Conservation (phyloP, 2,329 filamentous ascomycete genomes). For the Magnaporthiopsis rhizophila region DNA sequence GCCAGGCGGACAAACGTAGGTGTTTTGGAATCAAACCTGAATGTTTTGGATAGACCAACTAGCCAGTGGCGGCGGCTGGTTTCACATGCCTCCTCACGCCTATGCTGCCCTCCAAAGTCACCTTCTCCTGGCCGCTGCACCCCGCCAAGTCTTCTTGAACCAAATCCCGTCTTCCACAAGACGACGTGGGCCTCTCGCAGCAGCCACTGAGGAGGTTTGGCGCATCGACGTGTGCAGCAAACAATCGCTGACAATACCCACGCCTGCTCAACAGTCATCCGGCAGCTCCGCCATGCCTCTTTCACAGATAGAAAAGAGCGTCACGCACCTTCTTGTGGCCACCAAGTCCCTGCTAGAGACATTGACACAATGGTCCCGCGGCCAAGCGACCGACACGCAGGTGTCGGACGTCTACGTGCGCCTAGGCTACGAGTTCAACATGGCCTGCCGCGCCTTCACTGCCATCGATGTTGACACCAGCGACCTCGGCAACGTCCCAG, state of each 20-base stretch:
- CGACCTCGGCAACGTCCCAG: constrained; percentile 91
- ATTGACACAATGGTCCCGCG: constrained; percentile 93
- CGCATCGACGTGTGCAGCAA: no score
- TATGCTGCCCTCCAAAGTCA: no score
- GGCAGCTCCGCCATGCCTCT: constrained; percentile 68
- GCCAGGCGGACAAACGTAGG: constrained; percentile 52
- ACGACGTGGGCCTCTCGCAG: background rate
- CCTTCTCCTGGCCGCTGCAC: no score
- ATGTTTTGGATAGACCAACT: background rate
- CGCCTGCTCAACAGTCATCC: constrained; percentile 19
- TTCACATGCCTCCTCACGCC: no score
- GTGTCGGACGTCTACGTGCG: constrained; percentile 98
- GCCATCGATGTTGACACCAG: constrained; percentile 94
- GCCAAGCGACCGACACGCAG: constrained; percentile 83
- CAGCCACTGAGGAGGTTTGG: no score
- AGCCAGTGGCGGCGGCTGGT: no score
- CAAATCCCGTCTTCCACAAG: no score
- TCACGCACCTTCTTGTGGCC: constrained; percentile 92
- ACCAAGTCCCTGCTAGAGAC: constrained; percentile 98
- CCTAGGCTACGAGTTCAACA: constrained; percentile 97
- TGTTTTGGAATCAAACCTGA: constrained; percentile 18
- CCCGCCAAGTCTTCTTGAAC: no score
- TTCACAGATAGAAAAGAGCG: constrained; percentile 97
- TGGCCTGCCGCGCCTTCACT: constrained; percentile 92
- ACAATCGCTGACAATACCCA: no score